Conservation (phyloP, 257 asterid genomes). For the Oldenlandia corymbosa region DNA sequence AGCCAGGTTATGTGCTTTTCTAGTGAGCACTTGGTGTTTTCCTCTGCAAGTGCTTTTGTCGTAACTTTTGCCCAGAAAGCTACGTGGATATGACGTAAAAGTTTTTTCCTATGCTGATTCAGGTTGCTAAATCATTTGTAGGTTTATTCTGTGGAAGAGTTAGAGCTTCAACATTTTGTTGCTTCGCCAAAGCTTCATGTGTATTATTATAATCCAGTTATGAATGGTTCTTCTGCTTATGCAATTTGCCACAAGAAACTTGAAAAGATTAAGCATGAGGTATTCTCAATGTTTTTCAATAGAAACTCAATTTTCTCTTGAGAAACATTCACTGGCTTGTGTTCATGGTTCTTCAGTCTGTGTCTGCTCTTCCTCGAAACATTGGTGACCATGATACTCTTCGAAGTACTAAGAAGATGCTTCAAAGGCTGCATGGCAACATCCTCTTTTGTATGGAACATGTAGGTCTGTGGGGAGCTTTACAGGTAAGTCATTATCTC, state of each 20-base stretch:
- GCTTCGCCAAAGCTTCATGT: conserved; percentile 66
- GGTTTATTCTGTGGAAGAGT: conserved; percentile 85
- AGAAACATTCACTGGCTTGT: conserved; percentile 14
- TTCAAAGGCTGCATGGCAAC: conserved; percentile 58
- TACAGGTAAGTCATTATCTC: conserved; percentile 48
- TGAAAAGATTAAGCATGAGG: conserved; percentile 77
- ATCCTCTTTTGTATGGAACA: conserved; percentile 66
- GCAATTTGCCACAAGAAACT: conserved; percentile 42
- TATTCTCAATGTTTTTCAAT: conserved; percentile 27
- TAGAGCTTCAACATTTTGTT: conserved; percentile 61
- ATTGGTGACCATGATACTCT: conserved; percentile 44
- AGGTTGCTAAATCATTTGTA: conserved; percentile 22
- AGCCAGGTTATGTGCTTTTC: not conserved
- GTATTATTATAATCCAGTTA: conserved; percentile 48
- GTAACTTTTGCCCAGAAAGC: not conserved
- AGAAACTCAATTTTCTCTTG: conserved; percentile 15
- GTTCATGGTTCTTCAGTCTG: conserved; percentile 45
- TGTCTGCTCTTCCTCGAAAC: conserved; percentile 37
- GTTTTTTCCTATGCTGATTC: conserved; percentile 11
- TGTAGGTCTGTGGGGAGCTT: conserved; percentile 90
- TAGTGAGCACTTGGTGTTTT: not conserved
- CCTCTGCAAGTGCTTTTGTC: not conserved
- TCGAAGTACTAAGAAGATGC: conserved; percentile 51
- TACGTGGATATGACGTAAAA: not conserved
- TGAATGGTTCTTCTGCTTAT: conserved; percentile 28